Evolutionary conservation across 306 rosid genomes (phyloP).

Genomic region (Dryas alaskensis): DNA sequence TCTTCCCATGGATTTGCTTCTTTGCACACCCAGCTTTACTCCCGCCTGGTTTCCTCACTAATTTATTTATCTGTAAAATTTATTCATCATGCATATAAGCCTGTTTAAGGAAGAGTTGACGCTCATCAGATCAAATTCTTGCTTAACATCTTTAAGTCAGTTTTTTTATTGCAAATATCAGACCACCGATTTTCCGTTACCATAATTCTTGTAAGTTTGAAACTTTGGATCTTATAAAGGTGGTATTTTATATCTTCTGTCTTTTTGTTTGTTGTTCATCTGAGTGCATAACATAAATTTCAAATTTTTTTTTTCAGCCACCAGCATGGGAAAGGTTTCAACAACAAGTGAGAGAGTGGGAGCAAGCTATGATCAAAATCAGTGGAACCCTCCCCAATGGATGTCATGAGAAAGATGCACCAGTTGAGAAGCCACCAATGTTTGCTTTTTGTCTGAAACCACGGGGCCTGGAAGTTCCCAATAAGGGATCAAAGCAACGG

Average conservation of each 20-base stretch:
- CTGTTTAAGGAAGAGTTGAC: neutral
- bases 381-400: slow-evolving; percentile 41
- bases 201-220: neutral
- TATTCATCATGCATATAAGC: no score
- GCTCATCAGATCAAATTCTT: neutral
- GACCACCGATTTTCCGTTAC: neutral
- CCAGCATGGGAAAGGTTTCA: slow-evolving; percentile 85
- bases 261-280: neutral
- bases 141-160: neutral
- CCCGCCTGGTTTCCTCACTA: neutral
- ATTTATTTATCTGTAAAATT: neutral
- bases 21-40: neutral
- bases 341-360: slow-evolving; percentile 78
- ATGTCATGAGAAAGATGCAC: slow-evolving; percentile 41
- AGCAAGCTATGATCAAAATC: slow-evolving; percentile 53
- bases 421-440: slow-evolving; percentile 84
- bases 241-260: neutral
- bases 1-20: no score
- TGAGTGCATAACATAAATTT: neutral
- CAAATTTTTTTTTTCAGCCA: slow-evolving; percentile 47
- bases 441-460: slow-evolving; percentile 96
- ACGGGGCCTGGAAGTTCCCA: slow-evolving; percentile 74
- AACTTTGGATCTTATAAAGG: neutral
- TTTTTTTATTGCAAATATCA: neutral
- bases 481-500: slow-evolving; percentile 80